Evolutionary conservation across 768 basidiomycete genomes (phyloP).

Genomic region (Grammothele lineata): DNA sequence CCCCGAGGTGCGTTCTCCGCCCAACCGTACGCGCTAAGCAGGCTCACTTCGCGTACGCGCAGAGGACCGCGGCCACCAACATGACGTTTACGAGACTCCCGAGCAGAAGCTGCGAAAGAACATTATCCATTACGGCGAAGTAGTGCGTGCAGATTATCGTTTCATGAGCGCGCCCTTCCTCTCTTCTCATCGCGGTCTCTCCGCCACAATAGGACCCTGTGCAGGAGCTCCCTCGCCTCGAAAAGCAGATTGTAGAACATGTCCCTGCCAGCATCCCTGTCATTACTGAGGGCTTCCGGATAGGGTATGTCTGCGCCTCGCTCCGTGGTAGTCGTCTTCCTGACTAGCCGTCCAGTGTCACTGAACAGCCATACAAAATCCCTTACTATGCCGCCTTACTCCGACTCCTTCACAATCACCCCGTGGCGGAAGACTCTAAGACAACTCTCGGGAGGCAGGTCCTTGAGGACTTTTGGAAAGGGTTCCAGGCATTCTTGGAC

Average conservation of each 20-base stretch:
- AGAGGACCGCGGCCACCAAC: slow-evolving; percentile 61
- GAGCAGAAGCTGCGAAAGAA: slow-evolving; percentile 65
- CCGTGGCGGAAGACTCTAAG: slow-evolving; percentile 28
- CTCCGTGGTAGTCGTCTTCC: neutral
- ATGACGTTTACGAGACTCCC: slow-evolving; percentile 63
- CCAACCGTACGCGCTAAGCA: too few species aligned
- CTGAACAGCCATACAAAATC: slow-evolving; percentile 92
- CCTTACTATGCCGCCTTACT: slow-evolving; percentile 84
- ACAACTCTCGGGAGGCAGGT: slow-evolving; percentile 63
- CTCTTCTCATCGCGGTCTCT: neutral
- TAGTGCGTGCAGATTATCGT: slow-evolving; percentile 69
- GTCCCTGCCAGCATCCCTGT: slow-evolving; percentile 54
- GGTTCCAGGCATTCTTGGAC: slow-evolving; percentile 85
- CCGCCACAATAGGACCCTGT: slow-evolving; percentile 52
- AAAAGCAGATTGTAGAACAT: slow-evolving; percentile 59
- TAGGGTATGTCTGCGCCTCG: slow-evolving; percentile 46
- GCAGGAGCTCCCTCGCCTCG: slow-evolving; percentile 66
- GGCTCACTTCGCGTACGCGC: neutral
- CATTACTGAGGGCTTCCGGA: slow-evolving; percentile 70
- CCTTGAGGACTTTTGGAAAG: slow-evolving; percentile 87
- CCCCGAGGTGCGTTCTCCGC: too few species aligned
- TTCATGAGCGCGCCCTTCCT: slow-evolving; percentile 1
- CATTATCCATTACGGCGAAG: slow-evolving; percentile 77
- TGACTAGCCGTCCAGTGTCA: slow-evolving; percentile 51
- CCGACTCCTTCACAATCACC: slow-evolving; percentile 54